phyloP scores from a whole-genome alignment of 805 yeast genomes.

The Nakazawaea laoshanensis region DNA sequence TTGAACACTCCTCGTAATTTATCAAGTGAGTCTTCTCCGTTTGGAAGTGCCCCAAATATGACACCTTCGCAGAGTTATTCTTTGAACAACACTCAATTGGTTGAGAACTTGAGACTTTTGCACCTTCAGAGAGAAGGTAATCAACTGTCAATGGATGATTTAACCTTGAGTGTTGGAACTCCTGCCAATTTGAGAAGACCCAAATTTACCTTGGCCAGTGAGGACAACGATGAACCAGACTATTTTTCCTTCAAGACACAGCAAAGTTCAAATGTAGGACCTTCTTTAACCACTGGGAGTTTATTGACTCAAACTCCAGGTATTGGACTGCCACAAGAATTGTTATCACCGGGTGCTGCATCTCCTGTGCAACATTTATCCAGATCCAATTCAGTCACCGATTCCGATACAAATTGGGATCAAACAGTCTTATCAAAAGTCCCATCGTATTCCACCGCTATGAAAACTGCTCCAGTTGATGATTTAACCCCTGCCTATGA shows the following conservation, averaged over 20 bases:
- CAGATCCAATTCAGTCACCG: slow-evolving; percentile 42
- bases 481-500: slow-evolving; percentile 69
- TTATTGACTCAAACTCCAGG: slow-evolving; percentile 9
- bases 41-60: slow-evolving; percentile 1
- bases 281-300: slow-evolving; percentile 15
- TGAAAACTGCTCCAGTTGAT: slow-evolving; percentile 40
- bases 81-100: slow-evolving; percentile 24
- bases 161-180: slow-evolving; percentile 2
- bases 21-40: slow-evolving; percentile 12
- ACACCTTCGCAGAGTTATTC: slow-evolving; percentile 9
- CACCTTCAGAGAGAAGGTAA: slow-evolving; percentile 40
- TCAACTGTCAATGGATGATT: slow-evolving; percentile 15
- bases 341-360: slow-evolving; percentile 29
- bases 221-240: slow-evolving; percentile 20
- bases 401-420: slow-evolving; percentile 29
- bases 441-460: slow-evolving; percentile 80
- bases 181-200: slow-evolving; percentile 16
- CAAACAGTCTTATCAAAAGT: slow-evolving; percentile 49
- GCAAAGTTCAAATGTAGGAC: slow-evolving; percentile 14
- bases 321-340: slow-evolving; percentile 11
- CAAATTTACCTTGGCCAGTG: slow-evolving; percentile 19
- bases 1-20: slow-evolving; percentile 18
- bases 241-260: slow-evolving; percentile 20
- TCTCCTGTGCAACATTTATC: slow-evolving; percentile 57
- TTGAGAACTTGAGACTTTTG: slow-evolving; percentile 43